Base-by-base conservation (phyloP, 2,329 filamentous ascomycete genomes). In the Lizonia empirigonia region DNA sequence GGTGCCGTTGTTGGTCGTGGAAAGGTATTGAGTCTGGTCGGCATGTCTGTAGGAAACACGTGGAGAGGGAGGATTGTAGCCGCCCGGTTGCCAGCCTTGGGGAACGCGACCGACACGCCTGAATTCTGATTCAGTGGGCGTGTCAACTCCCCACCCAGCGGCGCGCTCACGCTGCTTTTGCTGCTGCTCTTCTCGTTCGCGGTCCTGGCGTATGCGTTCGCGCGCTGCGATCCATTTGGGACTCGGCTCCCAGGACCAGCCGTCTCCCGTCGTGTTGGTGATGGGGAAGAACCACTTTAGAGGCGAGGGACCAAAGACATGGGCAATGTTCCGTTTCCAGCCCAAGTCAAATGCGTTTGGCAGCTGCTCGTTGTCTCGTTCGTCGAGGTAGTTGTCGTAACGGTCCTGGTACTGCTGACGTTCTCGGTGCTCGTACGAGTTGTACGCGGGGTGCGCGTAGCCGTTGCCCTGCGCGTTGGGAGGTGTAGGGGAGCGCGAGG, bases 311-410 rank as follows among this genome's bases (percentile, higher is more conserved):
- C 94, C 94, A 59, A 99, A 91, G 2, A 99, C 81, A 69, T 96
- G 90, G 1, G 76, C 69, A 5, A 97, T 73, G 70, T 99, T 99
- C 33, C 82, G 83, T 50, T 82, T 85, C 82, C 87, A 88, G 52
- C 94, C 94, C 2, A 96, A 84, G 64, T 99, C 90, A 67, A 99
- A 99, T 2, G 92, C 94, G 68, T 94, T 92, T 1, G 94, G 94
- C 20, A 99, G 82, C 69, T 89, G 91, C 62, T 89, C 85, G 41
- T 87, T 90, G 72, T 97, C 92, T 69, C 91, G 83, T 70, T 97
- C 91, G 68, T 97, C 90, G 13, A 97, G 83, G 70, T 97, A 97
- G 44, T 85, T 81, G 58, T 88, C 81, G 65, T 93, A 92, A 56
- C 88, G 82, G 36, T 87, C 81, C 12, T 82, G 78, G 55, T 89